phyloP scores from a whole-genome alignment of 1,284 basidiomycete species.

The Ustilago shanxiensis region DNA sequence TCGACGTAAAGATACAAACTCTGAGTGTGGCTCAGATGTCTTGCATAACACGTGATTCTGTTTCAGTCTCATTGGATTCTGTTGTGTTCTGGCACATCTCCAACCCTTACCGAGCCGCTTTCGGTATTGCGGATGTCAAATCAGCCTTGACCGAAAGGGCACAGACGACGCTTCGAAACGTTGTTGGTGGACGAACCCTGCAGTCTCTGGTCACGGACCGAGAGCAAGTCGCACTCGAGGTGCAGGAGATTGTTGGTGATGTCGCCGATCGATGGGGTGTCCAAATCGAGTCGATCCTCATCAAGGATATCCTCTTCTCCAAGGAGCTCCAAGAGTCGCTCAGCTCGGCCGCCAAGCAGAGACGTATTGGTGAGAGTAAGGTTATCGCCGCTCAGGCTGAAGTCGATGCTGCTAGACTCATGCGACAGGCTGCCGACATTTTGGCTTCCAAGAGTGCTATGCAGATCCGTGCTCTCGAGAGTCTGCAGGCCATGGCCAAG shows the following conservation, averaged over 20 bases:
- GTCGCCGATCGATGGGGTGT: slow-evolving; percentile 85
- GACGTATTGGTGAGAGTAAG: slow-evolving; percentile 93
- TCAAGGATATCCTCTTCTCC: slow-evolving; percentile 88
- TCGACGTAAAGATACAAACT: slow-evolving; percentile 95
- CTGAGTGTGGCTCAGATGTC: slow-evolving; percentile 85
- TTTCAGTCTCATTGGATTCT: slow-evolving; percentile 86
- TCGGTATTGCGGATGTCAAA: slow-evolving; percentile 88
- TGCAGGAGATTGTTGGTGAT: slow-evolving; percentile 84
- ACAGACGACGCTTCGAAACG: slow-evolving; percentile 93
- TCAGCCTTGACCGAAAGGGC: slow-evolving; percentile 90
- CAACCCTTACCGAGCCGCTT: slow-evolving; percentile 78
- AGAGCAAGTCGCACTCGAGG: slow-evolving; percentile 94
- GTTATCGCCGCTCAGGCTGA: slow-evolving; percentile 96
- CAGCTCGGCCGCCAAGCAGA: slow-evolving; percentile 90
- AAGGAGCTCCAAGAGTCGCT: slow-evolving; percentile 90
- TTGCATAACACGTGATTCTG: slow-evolving; percentile 80
- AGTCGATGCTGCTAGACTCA: slow-evolving; percentile 91
- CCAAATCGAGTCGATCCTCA: slow-evolving; percentile 89
- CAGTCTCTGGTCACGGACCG: slow-evolving; percentile 79
- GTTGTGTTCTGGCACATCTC: slow-evolving; percentile 86
- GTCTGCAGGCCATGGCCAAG: slow-evolving; percentile 81
- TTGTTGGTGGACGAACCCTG: slow-evolving; percentile 83
- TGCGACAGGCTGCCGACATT: slow-evolving; percentile 79
- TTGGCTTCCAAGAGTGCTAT: slow-evolving; percentile 81
- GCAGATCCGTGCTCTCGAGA: slow-evolving; percentile 95